Base-by-base conservation (phyloP, 345 rosid species). In the Eucalyptus erythrocorys region DNA sequence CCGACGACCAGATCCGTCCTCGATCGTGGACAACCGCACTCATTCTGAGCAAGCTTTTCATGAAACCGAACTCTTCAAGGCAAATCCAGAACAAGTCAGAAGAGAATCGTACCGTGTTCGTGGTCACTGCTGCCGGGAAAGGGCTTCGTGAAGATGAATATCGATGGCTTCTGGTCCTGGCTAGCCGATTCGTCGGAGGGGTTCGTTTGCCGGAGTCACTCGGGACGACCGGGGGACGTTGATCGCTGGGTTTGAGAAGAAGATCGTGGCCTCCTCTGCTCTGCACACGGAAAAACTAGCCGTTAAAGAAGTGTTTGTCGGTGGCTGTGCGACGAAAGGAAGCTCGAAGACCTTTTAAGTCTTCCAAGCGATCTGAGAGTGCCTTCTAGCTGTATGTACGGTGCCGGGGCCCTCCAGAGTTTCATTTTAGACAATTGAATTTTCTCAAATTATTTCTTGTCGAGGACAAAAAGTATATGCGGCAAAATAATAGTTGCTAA, bases 341-440 rank as follows among this genome's bases (percentile, higher is more conserved):
- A 51, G 24, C 55, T 17, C 24, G 55, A 51, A 51, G 55, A 50
- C 55, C 55, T 50, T 50, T 50, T 3, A 50, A 17, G 22, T 51
- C 4, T 26, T 26, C 66, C n/a, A 5, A 26, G n/a, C 1, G n/a
- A 57, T 27, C 15, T 2, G 14, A 57, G 13, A 0, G 13, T 10
- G 64, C 1, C 64, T 57, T 24, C 64, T 0, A 57, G 64, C n/a
- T 10, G 64, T 27, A 59, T 59, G 16, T 27, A 6, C 34, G 4
- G 68, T 26, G n/a, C 53, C 16, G 1, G 53, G 53, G 22, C 53
- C 22, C 53, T 17, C 53, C 22, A 22, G 8, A 16, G 53, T 50
- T 50, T 50, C 1, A 50, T 50, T 50, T 50, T 17, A 50, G 55
- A 50, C 22, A 50, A 50, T 50, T 16, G 53, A 50, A 50, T 50